Conservation (phyloP, 495 filamentous ascomycete genomes). For the Hypoxylon fuscum region DNA sequence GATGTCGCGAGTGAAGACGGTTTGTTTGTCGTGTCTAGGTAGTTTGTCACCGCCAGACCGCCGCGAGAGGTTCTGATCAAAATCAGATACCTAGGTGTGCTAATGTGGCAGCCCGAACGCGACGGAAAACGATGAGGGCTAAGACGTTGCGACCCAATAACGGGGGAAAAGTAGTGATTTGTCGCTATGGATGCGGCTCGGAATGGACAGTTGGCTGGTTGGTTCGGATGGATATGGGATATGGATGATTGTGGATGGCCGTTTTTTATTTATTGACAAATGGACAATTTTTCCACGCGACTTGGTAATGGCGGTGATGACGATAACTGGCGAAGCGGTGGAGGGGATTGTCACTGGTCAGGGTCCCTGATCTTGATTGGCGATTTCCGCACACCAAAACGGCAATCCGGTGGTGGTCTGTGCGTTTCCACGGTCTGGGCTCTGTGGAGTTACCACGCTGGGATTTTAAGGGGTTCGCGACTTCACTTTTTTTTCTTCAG, state of each 20-base stretch:
- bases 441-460: not conserved
- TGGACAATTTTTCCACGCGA: conserved; percentile 25
- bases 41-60: not conserved
- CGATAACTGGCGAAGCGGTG: conserved; percentile 22
- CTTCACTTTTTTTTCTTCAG: not conserved
- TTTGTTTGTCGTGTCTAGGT: not conserved
- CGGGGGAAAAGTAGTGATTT: not conserved
- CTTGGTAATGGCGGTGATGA: conserved; percentile 39
- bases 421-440: not conserved
- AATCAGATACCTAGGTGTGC: not conserved
- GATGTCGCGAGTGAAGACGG: not conserved
- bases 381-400: not conserved
- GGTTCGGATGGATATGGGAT: not conserved
- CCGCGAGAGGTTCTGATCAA: not conserved
- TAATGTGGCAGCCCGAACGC: not conserved
- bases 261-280: conserved; percentile 34
- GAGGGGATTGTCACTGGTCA: conserved; percentile 10
- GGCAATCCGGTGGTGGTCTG: not conserved
- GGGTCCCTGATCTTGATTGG: conserved; percentile 3
- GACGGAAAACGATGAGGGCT: not conserved
- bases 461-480: not conserved
- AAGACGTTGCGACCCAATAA: not conserved
- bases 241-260: not conserved
- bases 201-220: not conserved
- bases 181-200: not conserved